A percentile compares a stretch with the other conserved stretches of the same genome.
These are phyloP conservation scores for Mucor racemosus DNA, from an alignment of 371 early-diverging fungal species.

Conservation along the genomic window DNA sequence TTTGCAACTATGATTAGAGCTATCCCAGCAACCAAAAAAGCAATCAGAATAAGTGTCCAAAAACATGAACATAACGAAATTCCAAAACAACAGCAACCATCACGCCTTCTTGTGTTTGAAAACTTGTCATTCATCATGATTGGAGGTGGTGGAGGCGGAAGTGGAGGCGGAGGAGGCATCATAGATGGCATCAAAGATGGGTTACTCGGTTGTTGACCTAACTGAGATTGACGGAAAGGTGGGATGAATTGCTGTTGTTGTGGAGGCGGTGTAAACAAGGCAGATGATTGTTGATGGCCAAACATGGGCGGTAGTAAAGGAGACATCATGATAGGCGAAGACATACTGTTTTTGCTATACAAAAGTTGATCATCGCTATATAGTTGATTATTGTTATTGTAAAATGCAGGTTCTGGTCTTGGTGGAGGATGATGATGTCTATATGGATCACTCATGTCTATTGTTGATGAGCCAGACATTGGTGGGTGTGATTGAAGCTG, in stretches of 20 bases:
- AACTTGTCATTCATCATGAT: slow-evolving; percentile 10
- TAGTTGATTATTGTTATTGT: neutral
- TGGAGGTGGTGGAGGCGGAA: slow-evolving; percentile 1
- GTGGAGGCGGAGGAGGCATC: slow-evolving; percentile 10
- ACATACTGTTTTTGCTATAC: slow-evolving; percentile 1
- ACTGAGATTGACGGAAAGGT: slow-evolving; percentile 1
- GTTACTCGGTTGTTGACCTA: slow-evolving; percentile 8
- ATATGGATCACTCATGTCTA: neutral
- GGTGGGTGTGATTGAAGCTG: neutral
- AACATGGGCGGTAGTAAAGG: slow-evolving; percentile 7
- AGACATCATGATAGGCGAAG: slow-evolving; percentile 17
- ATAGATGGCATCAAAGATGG: slow-evolving; percentile 5
- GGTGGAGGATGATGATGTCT: slow-evolving; percentile 15
- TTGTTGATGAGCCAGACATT: neutral
- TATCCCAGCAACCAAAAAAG: slow-evolving; percentile 25
- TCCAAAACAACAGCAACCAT: slow-evolving; percentile 20
- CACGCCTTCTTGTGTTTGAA: neutral
- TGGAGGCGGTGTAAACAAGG: slow-evolving; percentile 15
- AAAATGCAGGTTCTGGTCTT: slow-evolving; percentile 15
- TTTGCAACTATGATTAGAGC: slow-evolving; percentile 27
- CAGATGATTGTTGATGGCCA: slow-evolving; percentile 4
- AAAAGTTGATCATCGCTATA: neutral
- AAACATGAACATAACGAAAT: slow-evolving; percentile 27
- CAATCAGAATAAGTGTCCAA: slow-evolving; percentile 25
- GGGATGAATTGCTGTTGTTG: neutral